Percentiles rank a stretch among this genome's conserved stretches.
Conservation (phyloP, 768 basidiomycete species). For the Collybiopsis confluens region DNA sequence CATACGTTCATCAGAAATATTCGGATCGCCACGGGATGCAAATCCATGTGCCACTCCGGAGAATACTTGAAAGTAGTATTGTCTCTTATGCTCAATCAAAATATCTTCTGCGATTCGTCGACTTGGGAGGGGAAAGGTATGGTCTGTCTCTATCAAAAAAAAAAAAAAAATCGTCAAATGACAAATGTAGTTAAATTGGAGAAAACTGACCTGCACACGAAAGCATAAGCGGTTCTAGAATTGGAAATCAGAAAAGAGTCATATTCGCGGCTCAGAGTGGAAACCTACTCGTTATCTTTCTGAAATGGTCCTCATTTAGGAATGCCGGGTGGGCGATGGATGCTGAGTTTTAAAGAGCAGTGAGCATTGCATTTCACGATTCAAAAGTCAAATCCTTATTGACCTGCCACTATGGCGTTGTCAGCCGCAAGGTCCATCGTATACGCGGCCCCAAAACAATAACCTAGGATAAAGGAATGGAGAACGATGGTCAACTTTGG, state of each 20-base stretch:
- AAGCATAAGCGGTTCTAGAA: slow-evolving; percentile 46
- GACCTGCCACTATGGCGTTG: slow-evolving; percentile 40
- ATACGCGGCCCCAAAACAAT: slow-evolving; percentile 56
- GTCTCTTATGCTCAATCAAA: slow-evolving; percentile 42
- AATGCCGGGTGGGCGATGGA: slow-evolving; percentile 55
- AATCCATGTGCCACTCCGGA: slow-evolving; percentile 47
- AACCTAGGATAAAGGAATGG: slow-evolving; percentile 31
- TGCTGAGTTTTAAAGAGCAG: slow-evolving; percentile 23
- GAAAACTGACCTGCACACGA: slow-evolving; percentile 45
- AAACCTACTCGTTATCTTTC: slow-evolving; percentile 40
- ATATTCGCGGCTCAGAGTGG: background rate
- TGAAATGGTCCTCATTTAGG: slow-evolving; percentile 43
- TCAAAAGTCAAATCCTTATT: slow-evolving; percentile 1
- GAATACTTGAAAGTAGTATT: slow-evolving; percentile 56
- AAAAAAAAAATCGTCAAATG: background rate
- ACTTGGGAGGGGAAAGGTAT: slow-evolving; percentile 43
- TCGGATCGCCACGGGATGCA: slow-evolving; percentile 41
- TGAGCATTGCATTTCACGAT: too few relatives aligned
- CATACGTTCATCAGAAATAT: too few relatives aligned
- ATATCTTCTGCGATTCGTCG: slow-evolving; percentile 56
- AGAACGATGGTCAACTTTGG: background rate
- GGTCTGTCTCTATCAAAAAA: slow-evolving; percentile 46
- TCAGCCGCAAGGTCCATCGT: slow-evolving; percentile 41
- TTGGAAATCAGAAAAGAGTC: background rate
- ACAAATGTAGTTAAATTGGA: background rate